Evolutionary conservation across 352 stramenopile species (phyloP).

Genomic region (Globisporangium uncinulatum): DNA sequence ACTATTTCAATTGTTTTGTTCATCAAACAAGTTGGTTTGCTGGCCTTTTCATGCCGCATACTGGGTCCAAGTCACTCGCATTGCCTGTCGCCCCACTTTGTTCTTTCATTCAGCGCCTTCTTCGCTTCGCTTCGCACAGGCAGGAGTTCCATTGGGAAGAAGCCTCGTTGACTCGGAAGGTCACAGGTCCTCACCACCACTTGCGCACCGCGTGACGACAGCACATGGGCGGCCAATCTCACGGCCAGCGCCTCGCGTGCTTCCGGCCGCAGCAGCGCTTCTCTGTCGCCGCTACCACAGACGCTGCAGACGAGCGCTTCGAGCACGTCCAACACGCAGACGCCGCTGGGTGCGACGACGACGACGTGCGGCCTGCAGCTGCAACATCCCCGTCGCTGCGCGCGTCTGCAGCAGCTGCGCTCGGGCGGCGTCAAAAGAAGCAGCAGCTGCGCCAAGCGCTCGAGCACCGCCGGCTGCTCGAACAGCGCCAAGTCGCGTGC

Average conservation of each 20-base stretch:
- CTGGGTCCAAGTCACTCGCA: too few species aligned
- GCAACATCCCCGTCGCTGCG: background rate
- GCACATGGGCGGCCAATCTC: slow-evolving; percentile 6
- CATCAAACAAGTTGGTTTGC: too few species aligned
- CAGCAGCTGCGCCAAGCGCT: slow-evolving; percentile 3
- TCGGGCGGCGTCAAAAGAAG: slow-evolving; percentile 5
- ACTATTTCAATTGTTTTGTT: too few species aligned
- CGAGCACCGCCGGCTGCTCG: slow-evolving; percentile 5
- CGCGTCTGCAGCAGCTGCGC: background rate
- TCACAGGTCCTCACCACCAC: too few species aligned
- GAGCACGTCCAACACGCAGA: slow-evolving; percentile 11
- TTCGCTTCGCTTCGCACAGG: too few species aligned
- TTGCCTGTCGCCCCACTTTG: background rate
- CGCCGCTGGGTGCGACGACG: background rate
- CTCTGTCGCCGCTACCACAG: slow-evolving; percentile 7
- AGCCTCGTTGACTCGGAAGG: too few species aligned
- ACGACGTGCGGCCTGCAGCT: background rate
- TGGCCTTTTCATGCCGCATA: too few species aligned
- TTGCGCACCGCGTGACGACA: too few species aligned
- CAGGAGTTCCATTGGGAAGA: too few species aligned
- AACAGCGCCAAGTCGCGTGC: slow-evolving; percentile 25
- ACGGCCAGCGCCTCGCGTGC: slow-evolving; percentile 52
- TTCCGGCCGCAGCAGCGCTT: slow-evolving; percentile 65
- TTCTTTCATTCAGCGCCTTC: too few species aligned
- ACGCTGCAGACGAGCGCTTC: slow-evolving; percentile 4